These are phyloP conservation scores for Aspergillus incahuasiensis DNA, from an alignment of 495 filamentous ascomycete species.

Conservation along the genomic window DNA sequence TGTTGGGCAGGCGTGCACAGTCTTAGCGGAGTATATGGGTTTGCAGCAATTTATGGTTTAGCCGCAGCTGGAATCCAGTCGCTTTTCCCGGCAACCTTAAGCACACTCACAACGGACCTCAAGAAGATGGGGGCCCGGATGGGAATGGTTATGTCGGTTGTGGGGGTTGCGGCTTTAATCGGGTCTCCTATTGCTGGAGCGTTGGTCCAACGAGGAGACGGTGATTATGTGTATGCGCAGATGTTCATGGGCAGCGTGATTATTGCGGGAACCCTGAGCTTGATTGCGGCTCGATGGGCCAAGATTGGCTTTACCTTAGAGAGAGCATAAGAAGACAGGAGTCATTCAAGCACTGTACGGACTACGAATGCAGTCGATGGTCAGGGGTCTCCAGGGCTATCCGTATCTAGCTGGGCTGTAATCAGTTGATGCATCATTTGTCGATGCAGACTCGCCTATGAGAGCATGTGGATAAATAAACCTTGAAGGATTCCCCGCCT, in stretches of 20 bases:
- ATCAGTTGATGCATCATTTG: not conserved
- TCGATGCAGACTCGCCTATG: not conserved
- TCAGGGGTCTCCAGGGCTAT: too few species aligned
- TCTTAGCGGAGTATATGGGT: conserved; percentile 49
- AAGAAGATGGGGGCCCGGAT: conserved; percentile 66
- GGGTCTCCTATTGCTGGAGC: conserved; percentile 72
- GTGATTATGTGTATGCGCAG: conserved; percentile 56
- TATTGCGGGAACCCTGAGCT: conserved; percentile 45
- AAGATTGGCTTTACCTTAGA: conserved; percentile 30
- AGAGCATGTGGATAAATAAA: not conserved
- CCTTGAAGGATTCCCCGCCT: conserved; percentile 8
- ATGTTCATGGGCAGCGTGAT: conserved; percentile 44
- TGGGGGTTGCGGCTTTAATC: conserved; percentile 66
- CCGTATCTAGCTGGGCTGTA: too few species aligned
- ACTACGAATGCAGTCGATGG: too few species aligned
- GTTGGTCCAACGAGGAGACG: conserved; percentile 45
- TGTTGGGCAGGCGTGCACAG: conserved; percentile 58
- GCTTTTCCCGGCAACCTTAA: conserved; percentile 56
- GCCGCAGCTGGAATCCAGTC: conserved; percentile 64
- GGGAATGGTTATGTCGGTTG: conserved; percentile 78
- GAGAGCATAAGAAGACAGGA: conserved; percentile 21
- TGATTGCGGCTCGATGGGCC: conserved; percentile 45
- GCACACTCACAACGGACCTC: conserved; percentile 59
- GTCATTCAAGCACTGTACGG: not conserved
- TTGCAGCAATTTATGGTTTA: conserved; percentile 60